A percentile compares a stretch with the other conserved stretches of the same genome.
phyloP scores from a whole-genome alignment of 2,329 filamentous ascomycete genomes.

The Nothophoma quercina region DNA sequence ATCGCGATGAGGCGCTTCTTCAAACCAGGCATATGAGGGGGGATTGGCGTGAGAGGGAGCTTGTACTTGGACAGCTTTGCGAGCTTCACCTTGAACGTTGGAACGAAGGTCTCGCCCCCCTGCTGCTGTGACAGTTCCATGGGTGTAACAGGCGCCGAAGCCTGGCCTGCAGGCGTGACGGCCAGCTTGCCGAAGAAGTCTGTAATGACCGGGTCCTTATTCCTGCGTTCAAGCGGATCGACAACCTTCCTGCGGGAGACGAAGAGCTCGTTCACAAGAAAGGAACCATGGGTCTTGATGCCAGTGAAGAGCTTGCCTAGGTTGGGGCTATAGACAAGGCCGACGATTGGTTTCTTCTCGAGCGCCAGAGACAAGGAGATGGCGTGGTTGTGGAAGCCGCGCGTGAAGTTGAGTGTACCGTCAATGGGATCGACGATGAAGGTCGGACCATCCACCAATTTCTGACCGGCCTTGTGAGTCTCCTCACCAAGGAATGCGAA shows the following conservation, averaged over 20 bases:
- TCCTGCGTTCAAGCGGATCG: conserved; percentile 1
- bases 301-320: conserved; percentile 46
- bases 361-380: conserved; percentile 44
- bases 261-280: conserved; percentile 29
- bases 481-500: conserved; percentile 54
- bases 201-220: not conserved
- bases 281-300: conserved; percentile 44
- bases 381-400: conserved; percentile 47
- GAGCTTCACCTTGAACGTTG: conserved; percentile 12
- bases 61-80: conserved; percentile 21
- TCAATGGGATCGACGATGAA: conserved; percentile 51
- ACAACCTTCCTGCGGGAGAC: conserved; percentile 5
- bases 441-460: conserved; percentile 41
- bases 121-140: not conserved
- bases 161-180: not conserved
- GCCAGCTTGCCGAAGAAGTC: not conserved
- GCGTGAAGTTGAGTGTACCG: conserved; percentile 51
- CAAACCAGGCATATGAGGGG: conserved; percentile 34
- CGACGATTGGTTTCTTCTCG: conserved; percentile 44
- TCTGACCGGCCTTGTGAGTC: conserved; percentile 41
- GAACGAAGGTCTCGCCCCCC: not conserved
- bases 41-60: conserved; percentile 41
- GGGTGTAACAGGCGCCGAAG: not conserved
- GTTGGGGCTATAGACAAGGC: conserved; percentile 48
- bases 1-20: conserved; percentile 45